Base-by-base conservation (phyloP, 208 protist genomes). In the Leishmania lainsoni region DNA sequence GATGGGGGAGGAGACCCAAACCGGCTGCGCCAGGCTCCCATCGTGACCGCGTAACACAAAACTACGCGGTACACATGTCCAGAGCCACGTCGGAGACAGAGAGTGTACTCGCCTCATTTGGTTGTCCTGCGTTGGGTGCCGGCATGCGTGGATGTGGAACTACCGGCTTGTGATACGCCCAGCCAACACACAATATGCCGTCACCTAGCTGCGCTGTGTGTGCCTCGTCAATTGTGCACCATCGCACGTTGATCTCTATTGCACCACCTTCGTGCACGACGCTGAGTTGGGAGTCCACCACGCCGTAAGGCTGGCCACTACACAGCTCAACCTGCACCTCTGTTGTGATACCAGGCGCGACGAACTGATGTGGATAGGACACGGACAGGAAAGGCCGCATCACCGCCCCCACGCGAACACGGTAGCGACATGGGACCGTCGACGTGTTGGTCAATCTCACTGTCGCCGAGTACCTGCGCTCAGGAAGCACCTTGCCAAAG, bases 391-490 rank as follows among this genome's bases (percentile, higher is more conserved):
- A 84, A 17, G 51, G 61, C 51, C 89, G 87, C 54, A 74, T 54
- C 42, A 78, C 83, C 6, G 81, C 12, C 35, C 80, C 73, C n/a
- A 87, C 54, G 2, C 84, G 85, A 12, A 95, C 70, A 12, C 94
- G 91, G 72, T 95, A 96, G 68, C 94, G 94, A 72, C 94, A 97
- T 12, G 94, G 92, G 39, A 95, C 91, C 16, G 86, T 95, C 3
- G 91, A 94, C 17, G 85, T 88, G 87, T 97, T 97, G 1, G 90
- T 94, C 26, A 97, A 39, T 42, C 69, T 70, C 20, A 95, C 63
- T 8, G 79, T 77, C 58, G 89, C 65, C 5, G 81, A 81, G 81
- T 95, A 97, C 54, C 86, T 88, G 8, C 86, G 85, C 8, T 88
- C 88, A 3, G 61, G 42, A 8, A 83, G 70, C 17, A 97, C 81